Percentiles rank a stretch among this genome's conserved stretches.
Conservation (phyloP, 2,329 filamentous ascomycete genomes). For the Stagonosporopsis vannaccii region DNA sequence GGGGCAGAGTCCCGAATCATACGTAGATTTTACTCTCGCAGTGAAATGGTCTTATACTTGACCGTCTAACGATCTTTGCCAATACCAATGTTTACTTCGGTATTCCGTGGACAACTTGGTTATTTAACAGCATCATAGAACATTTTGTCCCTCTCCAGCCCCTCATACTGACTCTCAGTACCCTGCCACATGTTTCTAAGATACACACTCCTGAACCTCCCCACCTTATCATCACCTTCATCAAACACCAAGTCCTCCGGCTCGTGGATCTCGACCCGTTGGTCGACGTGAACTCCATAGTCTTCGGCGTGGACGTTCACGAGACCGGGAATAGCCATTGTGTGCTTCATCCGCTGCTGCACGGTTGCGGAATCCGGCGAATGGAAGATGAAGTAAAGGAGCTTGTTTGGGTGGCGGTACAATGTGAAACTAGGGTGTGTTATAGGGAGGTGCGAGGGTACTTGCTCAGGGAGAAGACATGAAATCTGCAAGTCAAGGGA, state of each 20-base stretch:
- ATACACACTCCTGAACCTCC: constrained; percentile 34
- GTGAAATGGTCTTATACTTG: not conserved
- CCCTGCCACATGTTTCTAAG: constrained; percentile 25
- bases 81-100: not conserved
- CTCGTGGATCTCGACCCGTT: constrained; percentile 41
- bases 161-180: constrained; percentile 33
- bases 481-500: constrained; percentile 18
- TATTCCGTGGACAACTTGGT: not conserved
- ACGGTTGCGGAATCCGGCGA: constrained; percentile 34
- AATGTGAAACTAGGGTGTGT: constrained; percentile 36
- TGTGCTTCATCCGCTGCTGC: constrained; percentile 40
- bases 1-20: not conserved
- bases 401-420: constrained; percentile 29
- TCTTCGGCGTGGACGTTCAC: constrained; percentile 39
- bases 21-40: not conserved
- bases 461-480: not conserved
- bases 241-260: constrained; percentile 30
- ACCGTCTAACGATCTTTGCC: not conserved
- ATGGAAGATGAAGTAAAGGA: constrained; percentile 38
- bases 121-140: constrained; percentile 17
- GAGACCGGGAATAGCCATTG: constrained; percentile 37
- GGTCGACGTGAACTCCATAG: constrained; percentile 28
- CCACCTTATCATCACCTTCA: constrained; percentile 20
- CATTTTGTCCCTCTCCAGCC: constrained; percentile 21
- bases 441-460: constrained; percentile 23